These are phyloP conservation scores for Didymella keratinophila DNA, from an alignment of 2,329 filamentous ascomycete genomes.

Conservation along the genomic window DNA sequence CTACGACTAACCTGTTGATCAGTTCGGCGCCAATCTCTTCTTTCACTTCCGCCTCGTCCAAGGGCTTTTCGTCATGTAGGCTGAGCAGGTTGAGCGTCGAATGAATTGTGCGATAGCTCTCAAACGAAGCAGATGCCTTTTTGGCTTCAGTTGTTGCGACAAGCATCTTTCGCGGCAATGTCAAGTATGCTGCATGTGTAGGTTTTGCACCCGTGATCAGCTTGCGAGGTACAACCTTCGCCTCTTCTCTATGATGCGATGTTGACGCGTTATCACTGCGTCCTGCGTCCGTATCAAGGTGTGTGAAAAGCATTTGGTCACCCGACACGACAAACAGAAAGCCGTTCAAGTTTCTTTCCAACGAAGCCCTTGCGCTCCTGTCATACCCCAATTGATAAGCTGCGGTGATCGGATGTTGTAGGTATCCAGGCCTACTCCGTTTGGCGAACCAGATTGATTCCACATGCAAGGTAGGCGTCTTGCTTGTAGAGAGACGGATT, in stretches of 20 bases:
- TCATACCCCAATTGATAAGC: conserved; percentile 41
- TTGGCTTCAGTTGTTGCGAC: conserved; percentile 55
- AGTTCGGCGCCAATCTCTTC: conserved; percentile 31
- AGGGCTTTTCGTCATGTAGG: conserved; percentile 30
- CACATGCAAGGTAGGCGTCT: conserved; percentile 28
- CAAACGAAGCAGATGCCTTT: conserved; percentile 38
- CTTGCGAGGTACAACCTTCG: conserved; percentile 39
- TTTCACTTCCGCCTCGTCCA: conserved; percentile 33
- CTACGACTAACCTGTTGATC: conserved; percentile 54
- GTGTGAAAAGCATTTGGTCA: conserved; percentile 57
- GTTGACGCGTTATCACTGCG: conserved; percentile 16
- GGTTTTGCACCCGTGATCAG: conserved; percentile 38
- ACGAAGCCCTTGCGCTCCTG: conserved; percentile 36
- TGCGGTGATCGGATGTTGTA: conserved; percentile 44
- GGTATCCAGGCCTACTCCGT: conserved; percentile 34
- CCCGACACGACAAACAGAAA: conserved; percentile 59
- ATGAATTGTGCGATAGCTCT: conserved; percentile 48
- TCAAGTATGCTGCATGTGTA: conserved; percentile 54
- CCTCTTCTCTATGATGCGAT: conserved; percentile 5
- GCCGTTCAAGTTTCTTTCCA: conserved; percentile 51
- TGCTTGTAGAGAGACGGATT: conserved; percentile 31
- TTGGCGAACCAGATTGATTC: conserved; percentile 52
- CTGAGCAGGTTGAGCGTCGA: conserved; percentile 45
- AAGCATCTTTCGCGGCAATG: conserved; percentile 56
- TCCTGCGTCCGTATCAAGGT: conserved; percentile 51